phyloP scores from a whole-genome alignment of 148 eudicot genomes.

The Hydrangea macrophylla region DNA sequence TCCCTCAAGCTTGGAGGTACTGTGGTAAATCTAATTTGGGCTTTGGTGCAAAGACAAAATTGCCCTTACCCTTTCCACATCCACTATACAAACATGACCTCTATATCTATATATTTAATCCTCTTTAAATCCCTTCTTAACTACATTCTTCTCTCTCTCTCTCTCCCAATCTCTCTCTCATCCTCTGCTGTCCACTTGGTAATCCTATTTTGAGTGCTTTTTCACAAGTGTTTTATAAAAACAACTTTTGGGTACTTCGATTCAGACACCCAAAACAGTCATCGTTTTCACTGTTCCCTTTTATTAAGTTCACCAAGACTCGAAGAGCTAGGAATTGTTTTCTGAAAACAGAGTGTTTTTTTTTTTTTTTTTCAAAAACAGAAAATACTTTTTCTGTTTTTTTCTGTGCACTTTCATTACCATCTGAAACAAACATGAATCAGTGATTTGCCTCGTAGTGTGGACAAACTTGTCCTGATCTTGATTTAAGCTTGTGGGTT shows the following conservation, averaged over 20 bases:
- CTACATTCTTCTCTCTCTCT: constrained; percentile 9
- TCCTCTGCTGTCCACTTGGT: constrained; percentile 7
- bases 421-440: background rate
- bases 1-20: constrained; percentile 16
- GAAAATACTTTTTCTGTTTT: background rate
- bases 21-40: background rate
- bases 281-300: constrained; percentile 8
- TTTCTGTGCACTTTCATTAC: background rate
- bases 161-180: constrained; percentile 15
- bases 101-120: constrained; percentile 10
- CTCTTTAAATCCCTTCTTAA: background rate
- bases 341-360: constrained; percentile 1
- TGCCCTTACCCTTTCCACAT: background rate
- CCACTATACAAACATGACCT: background rate
- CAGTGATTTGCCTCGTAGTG: background rate
- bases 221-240: background rate
- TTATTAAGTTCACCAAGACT: no score
- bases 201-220: constrained; percentile 12
- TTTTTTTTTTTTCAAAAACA: background rate
- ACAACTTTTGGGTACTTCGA: constrained; percentile 18
- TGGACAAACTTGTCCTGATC: background rate
- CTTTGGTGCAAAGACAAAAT: constrained; percentile 16
- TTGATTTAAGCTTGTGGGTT: background rate
- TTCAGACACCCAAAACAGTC: constrained; percentile 8
- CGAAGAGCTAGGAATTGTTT: constrained; percentile 12